These are phyloP conservation scores for Ochromonas danica DNA, from an alignment of 108 stramenopile genomes.

Conservation along the genomic window DNA sequence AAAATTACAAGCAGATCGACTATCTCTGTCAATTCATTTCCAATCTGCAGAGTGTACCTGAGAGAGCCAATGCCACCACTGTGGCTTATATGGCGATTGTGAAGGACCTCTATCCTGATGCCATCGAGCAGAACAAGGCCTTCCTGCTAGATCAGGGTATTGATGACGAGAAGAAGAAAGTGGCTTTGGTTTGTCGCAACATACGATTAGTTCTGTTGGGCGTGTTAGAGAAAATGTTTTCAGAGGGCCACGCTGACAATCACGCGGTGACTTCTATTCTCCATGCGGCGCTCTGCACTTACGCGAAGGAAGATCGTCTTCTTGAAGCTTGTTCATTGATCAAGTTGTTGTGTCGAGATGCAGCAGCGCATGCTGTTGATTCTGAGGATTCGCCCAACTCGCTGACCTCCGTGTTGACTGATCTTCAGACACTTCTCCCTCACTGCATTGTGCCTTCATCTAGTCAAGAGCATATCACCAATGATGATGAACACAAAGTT, in stretches of 20 bases:
- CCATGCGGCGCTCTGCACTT: not conserved
- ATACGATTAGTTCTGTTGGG: not conserved
- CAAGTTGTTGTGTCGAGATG: too few relatives aligned
- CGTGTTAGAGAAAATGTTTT: not conserved
- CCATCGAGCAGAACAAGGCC: not conserved
- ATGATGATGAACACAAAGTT: not conserved
- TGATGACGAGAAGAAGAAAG: not conserved
- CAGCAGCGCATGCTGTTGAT: too few relatives aligned
- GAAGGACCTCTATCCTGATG: not conserved
- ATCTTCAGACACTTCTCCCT: not conserved
- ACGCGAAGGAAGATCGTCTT: slow-evolving; percentile 9
- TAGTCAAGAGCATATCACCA: not conserved
- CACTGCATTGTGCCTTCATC: not conserved
- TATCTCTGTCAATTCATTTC: too few relatives aligned
- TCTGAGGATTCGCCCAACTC: too few relatives aligned
- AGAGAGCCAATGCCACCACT: too few relatives aligned
- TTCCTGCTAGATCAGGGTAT: not conserved
- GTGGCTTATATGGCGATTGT: not conserved
- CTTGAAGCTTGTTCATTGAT: not conserved
- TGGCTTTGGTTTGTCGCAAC: not conserved
- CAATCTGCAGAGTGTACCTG: too few relatives aligned
- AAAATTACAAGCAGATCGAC: not conserved
- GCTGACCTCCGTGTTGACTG: not conserved
- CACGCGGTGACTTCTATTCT: not conserved
- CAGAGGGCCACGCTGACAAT: not conserved